Percentiles rank a stretch among this genome's conserved stretches.
phyloP scores from a whole-genome alignment of 2,329 filamentous ascomycete genomes.

The Penicillium nordicum region DNA sequence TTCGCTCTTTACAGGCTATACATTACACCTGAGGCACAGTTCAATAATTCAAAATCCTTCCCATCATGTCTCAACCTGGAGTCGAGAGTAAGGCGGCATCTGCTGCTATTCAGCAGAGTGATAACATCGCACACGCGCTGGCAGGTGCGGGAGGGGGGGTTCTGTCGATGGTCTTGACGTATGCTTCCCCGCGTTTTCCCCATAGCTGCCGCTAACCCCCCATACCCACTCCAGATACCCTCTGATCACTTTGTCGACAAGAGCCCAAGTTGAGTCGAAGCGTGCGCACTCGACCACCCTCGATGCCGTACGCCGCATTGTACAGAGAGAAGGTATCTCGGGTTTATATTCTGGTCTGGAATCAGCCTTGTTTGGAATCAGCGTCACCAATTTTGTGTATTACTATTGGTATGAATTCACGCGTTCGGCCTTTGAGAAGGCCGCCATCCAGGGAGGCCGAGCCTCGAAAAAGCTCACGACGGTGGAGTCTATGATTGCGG shows the following conservation, averaged over 20 bases:
- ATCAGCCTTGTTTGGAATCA: conserved; percentile 94
- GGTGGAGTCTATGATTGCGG: conserved; percentile 89
- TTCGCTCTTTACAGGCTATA: not conserved
- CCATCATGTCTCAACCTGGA: conserved; percentile 41
- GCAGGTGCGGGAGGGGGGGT: conserved; percentile 91
- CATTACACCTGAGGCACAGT: not conserved
- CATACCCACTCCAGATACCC: conserved; percentile 64
- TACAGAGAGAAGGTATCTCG: conserved; percentile 82
- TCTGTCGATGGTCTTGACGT: conserved; percentile 93
- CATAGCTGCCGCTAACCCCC: conserved; percentile 9
- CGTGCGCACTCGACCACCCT: conserved; percentile 82
- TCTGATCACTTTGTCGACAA: conserved; percentile 93
- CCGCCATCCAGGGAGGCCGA: conserved; percentile 69
- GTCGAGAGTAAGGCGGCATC: conserved; percentile 48
- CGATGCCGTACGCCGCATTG: conserved; percentile 77
- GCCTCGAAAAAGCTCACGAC: conserved; percentile 81
- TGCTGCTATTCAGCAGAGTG: conserved; percentile 74
- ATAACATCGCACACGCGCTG: conserved; percentile 94
- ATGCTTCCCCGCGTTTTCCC: conserved; percentile 30
- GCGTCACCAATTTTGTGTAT: conserved; percentile 98
- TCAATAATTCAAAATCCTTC: not conserved
- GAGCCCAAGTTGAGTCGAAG: conserved; percentile 95
- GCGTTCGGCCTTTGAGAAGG: conserved; percentile 73
- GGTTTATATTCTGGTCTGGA: conserved; percentile 92
- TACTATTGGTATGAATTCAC: conserved; percentile 99